phyloP scores from a whole-genome alignment of 2,329 filamentous ascomycete genomes.

The Lithohypha guttulata region DNA sequence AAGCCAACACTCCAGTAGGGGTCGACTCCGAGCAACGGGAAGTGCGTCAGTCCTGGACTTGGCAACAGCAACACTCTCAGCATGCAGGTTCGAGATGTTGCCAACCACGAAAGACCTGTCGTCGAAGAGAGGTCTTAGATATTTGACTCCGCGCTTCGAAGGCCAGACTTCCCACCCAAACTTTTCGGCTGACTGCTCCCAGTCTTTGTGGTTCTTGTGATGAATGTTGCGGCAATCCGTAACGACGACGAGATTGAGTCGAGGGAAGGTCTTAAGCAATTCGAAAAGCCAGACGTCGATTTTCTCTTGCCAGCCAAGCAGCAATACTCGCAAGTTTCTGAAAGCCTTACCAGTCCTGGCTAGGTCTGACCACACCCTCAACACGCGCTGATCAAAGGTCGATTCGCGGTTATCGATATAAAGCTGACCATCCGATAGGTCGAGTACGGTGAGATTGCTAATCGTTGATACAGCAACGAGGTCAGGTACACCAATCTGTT shows the following conservation, averaged over 20 bases:
- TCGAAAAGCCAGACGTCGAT: constrained; percentile 26
- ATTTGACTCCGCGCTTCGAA: constrained; percentile 21
- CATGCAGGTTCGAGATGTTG: constrained; percentile 18
- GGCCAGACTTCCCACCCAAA: constrained; percentile 25
- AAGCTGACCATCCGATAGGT: constrained; percentile 20
- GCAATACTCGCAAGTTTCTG: constrained; percentile 29
- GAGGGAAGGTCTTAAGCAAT: constrained; percentile 28
- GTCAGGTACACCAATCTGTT: constrained; percentile 26
- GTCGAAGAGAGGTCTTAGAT: constrained; percentile 27
- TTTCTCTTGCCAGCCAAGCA: constrained; percentile 26
- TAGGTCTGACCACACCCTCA: constrained; percentile 34
- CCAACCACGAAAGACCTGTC: constrained; percentile 13
- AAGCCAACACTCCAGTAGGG: constrained; percentile 19
- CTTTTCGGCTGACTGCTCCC: constrained; percentile 17
- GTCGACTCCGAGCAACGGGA: background rate
- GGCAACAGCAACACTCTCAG: constrained; percentile 14
- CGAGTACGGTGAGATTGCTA: constrained; percentile 31
- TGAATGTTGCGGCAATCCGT: constrained; percentile 25
- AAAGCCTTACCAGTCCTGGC: constrained; percentile 25
- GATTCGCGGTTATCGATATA: constrained; percentile 15
- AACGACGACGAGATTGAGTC: constrained; percentile 27
- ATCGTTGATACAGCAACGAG: constrained; percentile 30
- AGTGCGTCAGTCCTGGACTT: constrained; percentile 9
- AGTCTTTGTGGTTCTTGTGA: constrained; percentile 17
- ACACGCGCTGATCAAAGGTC: constrained; percentile 29